Conservation (phyloP, 2,329 filamentous ascomycete species). For the Alternaria dauci region DNA sequence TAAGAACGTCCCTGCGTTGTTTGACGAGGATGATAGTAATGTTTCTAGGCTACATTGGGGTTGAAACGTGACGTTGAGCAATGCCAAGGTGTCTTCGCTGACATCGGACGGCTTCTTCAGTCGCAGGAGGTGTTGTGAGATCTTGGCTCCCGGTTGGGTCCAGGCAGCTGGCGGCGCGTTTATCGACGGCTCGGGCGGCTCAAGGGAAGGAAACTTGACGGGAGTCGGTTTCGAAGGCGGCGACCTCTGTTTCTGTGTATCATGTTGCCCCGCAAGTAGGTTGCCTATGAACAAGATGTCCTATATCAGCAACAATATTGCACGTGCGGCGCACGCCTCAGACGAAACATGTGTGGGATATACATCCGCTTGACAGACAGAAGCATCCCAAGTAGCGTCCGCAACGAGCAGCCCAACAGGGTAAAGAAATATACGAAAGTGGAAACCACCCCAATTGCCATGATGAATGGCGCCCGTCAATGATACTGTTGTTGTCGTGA, state of each 20-base stretch:
- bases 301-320: conserved; percentile 41
- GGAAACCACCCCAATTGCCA: not conserved
- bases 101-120: conserved; percentile 55
- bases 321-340: conserved; percentile 33
- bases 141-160: conserved; percentile 50
- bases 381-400: conserved; percentile 23
- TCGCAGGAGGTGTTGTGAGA: conserved; percentile 55
- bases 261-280: conserved; percentile 52
- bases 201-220: conserved; percentile 61
- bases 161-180: conserved; percentile 41
- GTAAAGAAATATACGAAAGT: not conserved
- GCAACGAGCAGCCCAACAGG: conserved; percentile 2
- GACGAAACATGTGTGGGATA: conserved; percentile 42
- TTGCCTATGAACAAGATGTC: conserved; percentile 36
- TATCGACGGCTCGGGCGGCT: conserved; percentile 46
- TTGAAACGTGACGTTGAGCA: conserved; percentile 55
- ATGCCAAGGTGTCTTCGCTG: conserved; percentile 48
- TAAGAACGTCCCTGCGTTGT: conserved; percentile 49
- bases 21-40: conserved; percentile 44
- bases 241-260: conserved; percentile 51
- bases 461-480: not conserved
- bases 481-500: conserved; percentile 8
- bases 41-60: conserved; percentile 51
- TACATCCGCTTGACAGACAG: conserved; percentile 25
- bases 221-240: conserved; percentile 60